Base-by-base conservation (phyloP, 805 yeast genomes). In the Starmerella lactis-condensi region DNA sequence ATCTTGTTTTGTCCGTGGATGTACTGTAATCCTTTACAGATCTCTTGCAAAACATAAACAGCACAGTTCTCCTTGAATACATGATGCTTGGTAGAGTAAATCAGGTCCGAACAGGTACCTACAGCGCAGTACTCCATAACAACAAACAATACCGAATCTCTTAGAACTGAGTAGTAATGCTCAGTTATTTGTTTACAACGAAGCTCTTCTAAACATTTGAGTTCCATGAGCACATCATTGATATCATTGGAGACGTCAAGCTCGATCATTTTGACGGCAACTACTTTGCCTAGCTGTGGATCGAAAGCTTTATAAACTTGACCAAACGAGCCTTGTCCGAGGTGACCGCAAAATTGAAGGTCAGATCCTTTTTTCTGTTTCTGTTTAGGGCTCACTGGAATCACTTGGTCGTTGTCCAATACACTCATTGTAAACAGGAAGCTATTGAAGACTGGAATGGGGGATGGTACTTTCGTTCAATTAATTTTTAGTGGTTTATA, bases 111-210 rank as follows among this genome's bases (percentile, higher is more conserved):
- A 51, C 93, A 77, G 1, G 94, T 78, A 0, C 95, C 94, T 18
- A 91, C 95, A 9, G 85, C 93, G 53, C 96, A 89, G 48, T 67
- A 81, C 51, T 85, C 98, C 94, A 89, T 79, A 4, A 74, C 74
- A 29, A 85, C 77, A 75, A 82, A 83, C 69, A 89, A 68, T 5
- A 68, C 62, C 26, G 69, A 68, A 26, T 70, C 79, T 26, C 62
- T 58, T 4, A 75, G 51, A 45, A 69, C 67, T 1, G 93, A 71
- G 29, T 70, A 72, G 44, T 57, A 62, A 47, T 72, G 71, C 25
- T 62, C 61, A 2, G 89, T 79, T 31, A 89, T 69, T 44, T 65
- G 67, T 1, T 66, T 67, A n/a, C 75, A 69, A 29, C 61, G 61
- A 35, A 83, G 53, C 30, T 69, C 69, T 14, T 77, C 67, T 17